phyloP scores from a whole-genome alignment of 192 early-diverging fungal species.

The Coemansia sp. region DNA sequence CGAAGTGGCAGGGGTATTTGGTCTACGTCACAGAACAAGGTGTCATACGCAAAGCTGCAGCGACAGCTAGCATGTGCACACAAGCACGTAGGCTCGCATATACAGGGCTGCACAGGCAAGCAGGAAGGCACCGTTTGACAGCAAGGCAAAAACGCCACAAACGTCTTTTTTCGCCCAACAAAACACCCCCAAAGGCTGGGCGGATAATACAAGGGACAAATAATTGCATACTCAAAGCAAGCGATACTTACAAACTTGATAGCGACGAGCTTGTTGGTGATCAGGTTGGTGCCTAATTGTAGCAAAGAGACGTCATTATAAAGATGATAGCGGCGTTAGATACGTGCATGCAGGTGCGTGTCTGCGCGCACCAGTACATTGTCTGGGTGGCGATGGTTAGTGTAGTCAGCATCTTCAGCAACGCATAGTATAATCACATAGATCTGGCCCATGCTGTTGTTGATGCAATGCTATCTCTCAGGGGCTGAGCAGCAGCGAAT shows the following conservation, averaged over 20 bases:
- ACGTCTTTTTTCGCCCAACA: conserved; percentile 3
- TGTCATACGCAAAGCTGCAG: not conserved
- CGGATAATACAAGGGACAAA: conserved; percentile 7
- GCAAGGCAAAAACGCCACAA: conserved; percentile 2
- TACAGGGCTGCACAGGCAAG: not conserved
- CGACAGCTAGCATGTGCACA: not conserved
- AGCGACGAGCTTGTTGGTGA: conserved; percentile 94
- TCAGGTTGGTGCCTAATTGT: conserved; percentile 59
- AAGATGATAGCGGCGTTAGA: conserved; percentile 5
- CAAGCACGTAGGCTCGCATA: not conserved
- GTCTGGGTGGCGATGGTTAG: conserved; percentile 7
- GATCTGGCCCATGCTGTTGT: not conserved
- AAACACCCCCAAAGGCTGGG: not conserved
- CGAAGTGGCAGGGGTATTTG: not conserved
- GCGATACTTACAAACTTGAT: conserved; percentile 78
- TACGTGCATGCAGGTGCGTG: conserved; percentile 10
- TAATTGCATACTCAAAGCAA: conserved; percentile 7
- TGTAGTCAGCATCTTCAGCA: not conserved
- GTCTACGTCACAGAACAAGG: not conserved
- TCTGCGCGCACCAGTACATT: not conserved
- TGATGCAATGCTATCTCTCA: not conserved
- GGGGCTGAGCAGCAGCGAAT: conserved; percentile 11
- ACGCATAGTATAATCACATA: not conserved
- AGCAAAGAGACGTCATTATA: conserved; percentile 17
- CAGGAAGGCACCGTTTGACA: not conserved